Evolutionary conservation across 805 yeast genomes (phyloP).

Genomic region (Blastobotrys terrestris): DNA sequence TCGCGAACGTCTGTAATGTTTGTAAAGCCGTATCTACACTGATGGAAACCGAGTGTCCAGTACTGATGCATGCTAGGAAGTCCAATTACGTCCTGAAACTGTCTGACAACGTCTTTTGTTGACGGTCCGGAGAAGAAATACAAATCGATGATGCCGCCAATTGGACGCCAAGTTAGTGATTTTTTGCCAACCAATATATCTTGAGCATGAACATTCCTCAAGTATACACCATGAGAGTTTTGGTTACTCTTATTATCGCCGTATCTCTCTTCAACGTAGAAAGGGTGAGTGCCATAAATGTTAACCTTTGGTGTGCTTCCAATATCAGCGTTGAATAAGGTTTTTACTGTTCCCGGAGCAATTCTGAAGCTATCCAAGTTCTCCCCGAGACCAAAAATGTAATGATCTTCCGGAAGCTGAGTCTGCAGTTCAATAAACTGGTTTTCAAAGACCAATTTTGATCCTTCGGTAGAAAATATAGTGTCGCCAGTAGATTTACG

Average conservation of each 20-base stretch:
- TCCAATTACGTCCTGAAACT: constrained; percentile 69
- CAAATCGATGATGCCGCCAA: constrained; percentile 29
- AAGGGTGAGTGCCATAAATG: constrained; percentile 32
- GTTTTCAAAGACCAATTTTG: constrained; percentile 30
- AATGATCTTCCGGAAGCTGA: constrained; percentile 26
- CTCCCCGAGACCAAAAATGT: constrained; percentile 32
- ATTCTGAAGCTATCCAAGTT: constrained; percentile 28
- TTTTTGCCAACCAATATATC: constrained; percentile 28
- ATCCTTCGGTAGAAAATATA: constrained; percentile 29
- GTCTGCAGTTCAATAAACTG: constrained; percentile 32
- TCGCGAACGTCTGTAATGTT: constrained; percentile 72
- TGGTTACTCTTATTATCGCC: constrained; percentile 1
- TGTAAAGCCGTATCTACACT: constrained; percentile 93
- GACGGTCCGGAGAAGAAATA: constrained; percentile 29
- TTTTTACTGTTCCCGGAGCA: constrained; percentile 28
- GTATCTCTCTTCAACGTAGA: constrained; percentile 30
- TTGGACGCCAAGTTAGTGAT: constrained; percentile 29
- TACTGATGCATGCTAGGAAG: constrained; percentile 62
- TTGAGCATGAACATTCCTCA: constrained; percentile 30
- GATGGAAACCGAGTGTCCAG: constrained; percentile 84
- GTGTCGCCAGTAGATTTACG: constrained; percentile 25
- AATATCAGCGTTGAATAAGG: constrained; percentile 30
- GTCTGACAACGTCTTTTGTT: constrained; percentile 49
- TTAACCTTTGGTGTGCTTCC: constrained; percentile 29
- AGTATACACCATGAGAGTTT: constrained; percentile 31